Evolutionary conservation across 2,329 filamentous ascomycete species (phyloP).

Genomic region (Hirsutella rhossiliensis): DNA sequence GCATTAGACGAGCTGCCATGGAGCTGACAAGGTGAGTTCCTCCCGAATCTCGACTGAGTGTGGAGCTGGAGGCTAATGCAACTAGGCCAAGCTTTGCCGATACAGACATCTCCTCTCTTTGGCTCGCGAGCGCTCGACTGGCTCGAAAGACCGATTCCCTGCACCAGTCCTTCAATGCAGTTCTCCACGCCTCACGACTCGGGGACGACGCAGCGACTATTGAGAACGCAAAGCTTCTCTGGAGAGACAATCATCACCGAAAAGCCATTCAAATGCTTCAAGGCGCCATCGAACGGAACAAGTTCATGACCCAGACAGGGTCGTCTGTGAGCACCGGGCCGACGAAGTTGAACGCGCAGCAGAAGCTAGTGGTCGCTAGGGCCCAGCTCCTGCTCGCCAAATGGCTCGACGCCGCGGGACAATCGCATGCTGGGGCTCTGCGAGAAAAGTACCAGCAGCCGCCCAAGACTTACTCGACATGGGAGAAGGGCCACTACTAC

Average conservation of each 20-base stretch:
- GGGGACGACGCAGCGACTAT: slow-evolving; percentile 83
- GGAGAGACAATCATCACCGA: slow-evolving; percentile 85
- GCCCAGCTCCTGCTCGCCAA: slow-evolving; percentile 86
- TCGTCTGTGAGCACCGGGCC: slow-evolving; percentile 19
- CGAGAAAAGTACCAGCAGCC: slow-evolving; percentile 75
- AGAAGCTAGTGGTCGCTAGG: slow-evolving; percentile 54
- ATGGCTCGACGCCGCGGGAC: slow-evolving; percentile 92
- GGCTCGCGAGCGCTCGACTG: slow-evolving; percentile 75
- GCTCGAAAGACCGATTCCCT: slow-evolving; percentile 76
- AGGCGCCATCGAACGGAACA: slow-evolving; percentile 69
- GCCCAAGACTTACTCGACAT: slow-evolving; percentile 55
- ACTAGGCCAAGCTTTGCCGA: slow-evolving; percentile 48
- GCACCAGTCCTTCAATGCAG: slow-evolving; percentile 85
- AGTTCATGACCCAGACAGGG: slow-evolving; percentile 47
- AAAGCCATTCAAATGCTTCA: slow-evolving; percentile 91
- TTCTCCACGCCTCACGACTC: slow-evolving; percentile 75
- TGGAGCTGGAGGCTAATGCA: background rate
- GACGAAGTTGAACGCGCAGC: slow-evolving; percentile 30
- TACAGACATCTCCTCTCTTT: slow-evolving; percentile 67
- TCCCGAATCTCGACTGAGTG: background rate
- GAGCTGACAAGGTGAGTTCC: slow-evolving; percentile 52
- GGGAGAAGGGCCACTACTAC: slow-evolving; percentile 98
- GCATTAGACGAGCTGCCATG: slow-evolving; percentile 79
- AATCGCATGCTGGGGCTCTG: slow-evolving; percentile 73
- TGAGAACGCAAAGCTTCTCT: slow-evolving; percentile 84